phyloP scores from a whole-genome alignment of 176 grass and related monocot species.

The Coix lacrymajobi region DNA sequence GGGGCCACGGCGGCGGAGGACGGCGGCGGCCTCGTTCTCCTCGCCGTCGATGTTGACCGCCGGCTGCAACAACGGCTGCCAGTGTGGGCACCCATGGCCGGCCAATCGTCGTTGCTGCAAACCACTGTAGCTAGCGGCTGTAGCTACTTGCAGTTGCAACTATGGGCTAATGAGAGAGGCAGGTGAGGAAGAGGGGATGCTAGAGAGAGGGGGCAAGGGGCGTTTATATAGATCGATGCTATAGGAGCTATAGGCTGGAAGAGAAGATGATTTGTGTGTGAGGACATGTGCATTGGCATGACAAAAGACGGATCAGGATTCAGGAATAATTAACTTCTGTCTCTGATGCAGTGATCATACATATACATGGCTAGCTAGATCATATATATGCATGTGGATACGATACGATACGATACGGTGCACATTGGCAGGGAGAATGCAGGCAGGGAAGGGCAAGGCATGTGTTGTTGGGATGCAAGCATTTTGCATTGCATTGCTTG shows the following conservation, averaged over 20 bases:
- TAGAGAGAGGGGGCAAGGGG: neutral
- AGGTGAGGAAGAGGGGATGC: neutral
- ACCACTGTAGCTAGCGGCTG: neutral
- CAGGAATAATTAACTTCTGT: neutral
- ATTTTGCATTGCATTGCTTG: constrained; percentile 37
- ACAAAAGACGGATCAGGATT: neutral
- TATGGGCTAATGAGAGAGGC: neutral
- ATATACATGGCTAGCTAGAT: neutral
- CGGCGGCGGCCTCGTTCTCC: neutral
- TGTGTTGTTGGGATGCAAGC: constrained; percentile 15
- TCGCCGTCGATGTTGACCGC: neutral
- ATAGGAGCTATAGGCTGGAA: constrained; percentile 33
- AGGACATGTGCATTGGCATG: constrained; percentile 17
- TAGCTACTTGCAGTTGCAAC: neutral
- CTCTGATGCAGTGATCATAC: neutral
- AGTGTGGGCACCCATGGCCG: constrained; percentile 28
- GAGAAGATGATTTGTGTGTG: constrained; percentile 11
- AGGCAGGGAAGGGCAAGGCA: neutral
- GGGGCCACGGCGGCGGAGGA: neutral
- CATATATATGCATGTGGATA: constrained; percentile 19
- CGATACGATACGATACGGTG: constrained; percentile 13
- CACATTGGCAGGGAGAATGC: neutral
- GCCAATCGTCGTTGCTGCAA: neutral
- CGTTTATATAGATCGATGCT: constrained; percentile 27
- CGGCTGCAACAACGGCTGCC: neutral